A percentile compares a stretch with the other conserved stretches of the same genome.
These are phyloP conservation scores for Podila epicladia DNA, from an alignment of 192 early-diverging fungal species.

Conservation along the genomic window DNA sequence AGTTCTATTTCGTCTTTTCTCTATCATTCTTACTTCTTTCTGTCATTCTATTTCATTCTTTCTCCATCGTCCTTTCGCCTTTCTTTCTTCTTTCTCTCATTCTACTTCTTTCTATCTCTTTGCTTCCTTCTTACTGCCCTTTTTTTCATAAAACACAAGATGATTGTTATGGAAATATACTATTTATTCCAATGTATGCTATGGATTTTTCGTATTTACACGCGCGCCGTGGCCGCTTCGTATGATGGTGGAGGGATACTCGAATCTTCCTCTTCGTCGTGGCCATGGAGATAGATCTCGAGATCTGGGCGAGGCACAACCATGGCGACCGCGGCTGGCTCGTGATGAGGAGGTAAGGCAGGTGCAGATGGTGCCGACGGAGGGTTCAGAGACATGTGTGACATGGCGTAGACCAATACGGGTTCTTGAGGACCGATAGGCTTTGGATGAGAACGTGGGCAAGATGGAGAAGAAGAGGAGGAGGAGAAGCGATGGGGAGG, in stretches of 20 bases:
- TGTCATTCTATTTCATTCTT: no score
- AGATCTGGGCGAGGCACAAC: constrained; percentile 12
- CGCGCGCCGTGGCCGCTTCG: no score
- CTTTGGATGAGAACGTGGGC: not conserved
- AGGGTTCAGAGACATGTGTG: constrained; percentile 1
- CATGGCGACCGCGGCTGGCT: not conserved
- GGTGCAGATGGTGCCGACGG: not conserved
- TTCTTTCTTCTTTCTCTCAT: no score
- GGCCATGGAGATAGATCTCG: not conserved
- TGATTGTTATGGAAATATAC: no score
- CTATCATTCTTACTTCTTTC: no score
- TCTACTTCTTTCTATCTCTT: no score
- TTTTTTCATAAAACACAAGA: no score
- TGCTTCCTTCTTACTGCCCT: no score
- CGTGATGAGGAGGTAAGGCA: not conserved
- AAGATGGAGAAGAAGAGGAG: not conserved
- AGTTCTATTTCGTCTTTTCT: no score
- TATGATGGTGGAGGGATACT: constrained; percentile 14
- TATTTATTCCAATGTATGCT: no score
- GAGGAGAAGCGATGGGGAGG: not conserved
- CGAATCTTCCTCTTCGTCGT: not conserved
- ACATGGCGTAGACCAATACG: constrained; percentile 19
- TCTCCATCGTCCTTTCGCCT: no score
- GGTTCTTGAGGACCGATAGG: constrained; percentile 11
- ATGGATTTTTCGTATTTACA: no score